Base-by-base conservation (phyloP, 805 yeast species). In the Zygotorulaspora danielsina region DNA sequence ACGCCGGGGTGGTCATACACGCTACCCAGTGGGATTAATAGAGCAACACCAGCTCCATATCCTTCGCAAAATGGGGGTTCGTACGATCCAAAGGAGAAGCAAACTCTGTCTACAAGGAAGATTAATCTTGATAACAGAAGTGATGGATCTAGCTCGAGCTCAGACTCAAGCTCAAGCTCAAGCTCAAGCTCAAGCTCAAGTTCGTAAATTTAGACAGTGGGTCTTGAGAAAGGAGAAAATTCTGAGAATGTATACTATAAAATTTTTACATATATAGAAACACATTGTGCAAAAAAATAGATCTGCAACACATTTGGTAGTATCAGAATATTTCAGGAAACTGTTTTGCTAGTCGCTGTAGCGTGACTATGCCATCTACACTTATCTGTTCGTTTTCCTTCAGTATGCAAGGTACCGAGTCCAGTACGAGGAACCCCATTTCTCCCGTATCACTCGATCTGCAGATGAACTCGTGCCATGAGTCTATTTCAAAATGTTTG, bases 1-100 rank as follows among this genome's bases (percentile, higher is more conserved):
- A 90, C 97, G 1, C 88, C 89, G 7, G 88, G 89, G 29, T 85
- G 96, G 88, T 70, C 79, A 8, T 84, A 86, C 55, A 70, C 84
- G 1, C 71, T 77, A 45, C 67, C 75, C 10, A 79, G 87, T 13
- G 69, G 66, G 33, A 65, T 72, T 33, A 90, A 90, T 63, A 74
- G 69, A 50, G 97, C 93, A 1, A 55, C 83, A 0, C 81, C 75
- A 3, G 89, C 89, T 7, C 74, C 79, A 5, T 71, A 74, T 55
- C 90, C 93, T 4, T 73, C 80, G 21, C 73, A 63, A 33, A 65
- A 69, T 42, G 72, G 72, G 42, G 72, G 84, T 51, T 71, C 76
- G 78, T 78, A 81, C 60, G 67, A 78, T n/a, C 84, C 93, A 2
- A 65, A 73, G 39, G 66, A 67, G 19, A 71, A 76, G 54, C 67